A percentile compares a stretch with the other conserved stretches of the same genome.
Conservation (phyloP, 805 yeast genomes). For the Yamadazyma sp. region DNA sequence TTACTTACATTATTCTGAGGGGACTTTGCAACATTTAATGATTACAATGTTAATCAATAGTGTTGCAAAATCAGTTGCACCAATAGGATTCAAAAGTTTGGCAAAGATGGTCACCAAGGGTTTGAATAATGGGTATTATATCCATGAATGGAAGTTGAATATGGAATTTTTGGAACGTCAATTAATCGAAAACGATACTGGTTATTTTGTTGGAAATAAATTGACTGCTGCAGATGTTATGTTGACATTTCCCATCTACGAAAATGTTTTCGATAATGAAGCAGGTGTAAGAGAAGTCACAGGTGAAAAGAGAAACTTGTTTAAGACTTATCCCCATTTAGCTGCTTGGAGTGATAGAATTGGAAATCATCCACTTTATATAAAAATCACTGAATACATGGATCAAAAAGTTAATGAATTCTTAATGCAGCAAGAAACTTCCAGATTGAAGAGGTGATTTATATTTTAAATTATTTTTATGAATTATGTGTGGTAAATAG, state of each 20-base stretch:
- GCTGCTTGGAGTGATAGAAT: constrained; percentile 36
- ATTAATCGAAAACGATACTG: constrained; percentile 24
- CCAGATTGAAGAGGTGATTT: constrained; percentile 3
- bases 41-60: constrained; percentile 37
- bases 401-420: constrained; percentile 20
- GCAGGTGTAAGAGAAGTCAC: constrained; percentile 31
- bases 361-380: constrained; percentile 30
- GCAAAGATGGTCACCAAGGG: constrained; percentile 42
- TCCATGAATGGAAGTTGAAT: constrained; percentile 41
- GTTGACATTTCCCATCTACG: constrained; percentile 34
- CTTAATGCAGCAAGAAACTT: constrained; percentile 4
- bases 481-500: constrained; percentile 1
- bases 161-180: constrained; percentile 28
- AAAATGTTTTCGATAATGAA: constrained; percentile 35
- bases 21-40: constrained; percentile 52
- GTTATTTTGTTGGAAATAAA: constrained; percentile 35
- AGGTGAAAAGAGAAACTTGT: constrained; percentile 30
- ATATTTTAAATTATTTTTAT: not conserved
- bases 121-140: constrained; percentile 47
- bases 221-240: constrained; percentile 39
- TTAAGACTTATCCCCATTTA: constrained; percentile 31
- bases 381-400: constrained; percentile 28
- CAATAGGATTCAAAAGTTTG: constrained; percentile 46
- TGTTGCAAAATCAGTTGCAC: constrained; percentile 41
- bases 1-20: constrained; percentile 58